Conservation (phyloP, 768 basidiomycete genomes). For the Suillus decipiens region DNA sequence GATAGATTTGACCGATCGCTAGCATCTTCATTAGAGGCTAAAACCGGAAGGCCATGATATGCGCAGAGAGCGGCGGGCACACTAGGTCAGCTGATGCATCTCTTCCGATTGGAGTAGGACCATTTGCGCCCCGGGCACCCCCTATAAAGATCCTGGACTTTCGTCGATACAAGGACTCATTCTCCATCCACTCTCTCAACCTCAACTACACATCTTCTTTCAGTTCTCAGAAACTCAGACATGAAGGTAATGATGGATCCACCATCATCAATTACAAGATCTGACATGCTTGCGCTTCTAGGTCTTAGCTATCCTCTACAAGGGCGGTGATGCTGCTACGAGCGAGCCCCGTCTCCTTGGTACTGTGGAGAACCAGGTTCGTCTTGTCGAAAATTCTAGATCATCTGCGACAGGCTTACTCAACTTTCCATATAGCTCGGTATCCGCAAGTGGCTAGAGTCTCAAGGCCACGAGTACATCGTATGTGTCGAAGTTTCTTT, state of each 20-base stretch:
- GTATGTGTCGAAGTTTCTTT: conserved; percentile 38
- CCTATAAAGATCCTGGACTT: conserved; percentile 23
- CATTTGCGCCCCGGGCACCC: conserved; percentile 8
- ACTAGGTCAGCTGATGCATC: conserved; percentile 21
- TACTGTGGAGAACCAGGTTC: conserved; percentile 77
- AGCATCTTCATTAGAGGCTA: conserved; percentile 3
- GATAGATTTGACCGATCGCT: neutral
- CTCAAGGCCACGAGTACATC: conserved; percentile 73
- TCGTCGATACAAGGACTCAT: neutral
- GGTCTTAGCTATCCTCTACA: conserved; percentile 77
- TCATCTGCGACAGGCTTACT: neutral
- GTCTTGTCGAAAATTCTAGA: conserved; percentile 8
- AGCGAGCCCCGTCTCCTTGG: conserved; percentile 78
- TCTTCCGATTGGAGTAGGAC: conserved; percentile 9
- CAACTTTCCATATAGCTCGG: conserved; percentile 54
- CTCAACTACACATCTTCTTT: conserved; percentile 8
- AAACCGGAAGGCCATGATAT: conserved; percentile 12
- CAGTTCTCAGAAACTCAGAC: conserved; percentile 11
- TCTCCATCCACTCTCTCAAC: conserved; percentile 16
- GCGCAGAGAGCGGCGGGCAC: conserved; percentile 1
- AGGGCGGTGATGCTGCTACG: conserved; percentile 62
- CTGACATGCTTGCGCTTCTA: conserved; percentile 28
- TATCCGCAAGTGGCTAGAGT: conserved; percentile 65
- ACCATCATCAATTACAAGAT: neutral
- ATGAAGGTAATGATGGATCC: conserved; percentile 44